phyloP scores from a whole-genome alignment of 1,284 basidiomycete genomes.

The Somion occarium region DNA sequence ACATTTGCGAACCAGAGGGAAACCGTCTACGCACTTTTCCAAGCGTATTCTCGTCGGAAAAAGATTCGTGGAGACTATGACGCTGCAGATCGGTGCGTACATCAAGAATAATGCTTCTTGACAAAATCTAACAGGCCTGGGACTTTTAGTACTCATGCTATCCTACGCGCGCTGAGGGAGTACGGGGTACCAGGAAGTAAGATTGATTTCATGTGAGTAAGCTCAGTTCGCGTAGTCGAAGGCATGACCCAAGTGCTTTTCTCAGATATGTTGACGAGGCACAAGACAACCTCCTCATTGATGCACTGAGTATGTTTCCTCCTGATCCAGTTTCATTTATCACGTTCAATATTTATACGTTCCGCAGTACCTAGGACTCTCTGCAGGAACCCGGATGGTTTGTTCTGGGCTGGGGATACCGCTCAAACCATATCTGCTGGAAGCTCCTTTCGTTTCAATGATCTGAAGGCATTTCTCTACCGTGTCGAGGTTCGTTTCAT shows the following conservation, averaged over 20 bases:
- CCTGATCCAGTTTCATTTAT: too few relatives aligned
- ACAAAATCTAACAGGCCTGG: not conserved
- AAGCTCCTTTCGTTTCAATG: conserved; percentile 68
- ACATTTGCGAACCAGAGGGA: conserved; percentile 48
- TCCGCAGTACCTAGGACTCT: conserved; percentile 53
- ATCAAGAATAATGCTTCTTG: not conserved
- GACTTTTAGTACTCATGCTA: conserved; percentile 49
- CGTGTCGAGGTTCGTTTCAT: conserved; percentile 44
- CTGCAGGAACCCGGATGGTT: conserved; percentile 58
- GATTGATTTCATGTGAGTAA: conserved; percentile 54
- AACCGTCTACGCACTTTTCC: conserved; percentile 51
- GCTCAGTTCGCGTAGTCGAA: too few relatives aligned
- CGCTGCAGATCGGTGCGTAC: conserved; percentile 52
- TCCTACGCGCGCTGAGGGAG: conserved; percentile 37
- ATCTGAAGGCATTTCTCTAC: conserved; percentile 63
- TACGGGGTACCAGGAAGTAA: conserved; percentile 35
- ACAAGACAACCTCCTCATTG: conserved; percentile 68
- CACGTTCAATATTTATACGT: too few relatives aligned
- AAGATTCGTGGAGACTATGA: conserved; percentile 45
- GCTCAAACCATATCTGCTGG: conserved; percentile 73
- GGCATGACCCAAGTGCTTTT: too few relatives aligned
- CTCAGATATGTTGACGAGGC: conserved; percentile 70
- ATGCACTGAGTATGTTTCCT: conserved; percentile 56
- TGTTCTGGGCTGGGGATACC: conserved; percentile 79
- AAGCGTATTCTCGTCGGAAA: conserved; percentile 47